phyloP scores from a whole-genome alignment of 495 filamentous ascomycete genomes.

The Amorphotheca resinae region DNA sequence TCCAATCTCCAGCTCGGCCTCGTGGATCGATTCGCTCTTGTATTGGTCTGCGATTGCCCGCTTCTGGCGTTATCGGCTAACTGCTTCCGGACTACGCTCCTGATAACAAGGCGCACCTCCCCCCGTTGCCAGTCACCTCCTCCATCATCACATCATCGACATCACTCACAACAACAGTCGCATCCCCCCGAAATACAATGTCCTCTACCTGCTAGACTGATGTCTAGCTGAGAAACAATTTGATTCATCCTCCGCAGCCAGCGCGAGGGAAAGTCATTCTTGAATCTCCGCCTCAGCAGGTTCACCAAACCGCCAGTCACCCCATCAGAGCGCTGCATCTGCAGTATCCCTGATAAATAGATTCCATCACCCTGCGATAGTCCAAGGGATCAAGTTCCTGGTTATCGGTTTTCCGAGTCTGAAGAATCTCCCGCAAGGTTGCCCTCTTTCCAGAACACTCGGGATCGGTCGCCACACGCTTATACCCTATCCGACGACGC shows the following conservation, averaged over 20 bases:
- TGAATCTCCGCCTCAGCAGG: slow-evolving; percentile 20
- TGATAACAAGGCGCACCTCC: background rate
- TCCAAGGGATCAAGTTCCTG: slow-evolving; percentile 18
- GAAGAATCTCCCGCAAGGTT: slow-evolving; percentile 20
- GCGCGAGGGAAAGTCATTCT: slow-evolving; percentile 15
- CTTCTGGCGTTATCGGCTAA: background rate
- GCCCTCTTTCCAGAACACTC: slow-evolving; percentile 16
- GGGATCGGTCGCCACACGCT: slow-evolving; percentile 20
- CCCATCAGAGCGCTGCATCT: slow-evolving; percentile 5
- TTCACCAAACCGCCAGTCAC: background rate
- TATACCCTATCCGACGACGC: slow-evolving; percentile 20
- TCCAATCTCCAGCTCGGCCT: background rate
- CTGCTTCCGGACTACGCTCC: background rate
- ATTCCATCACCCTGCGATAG: slow-evolving; percentile 5
- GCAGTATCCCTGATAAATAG: slow-evolving; percentile 10
- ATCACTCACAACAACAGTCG: slow-evolving; percentile 1
- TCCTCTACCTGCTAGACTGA: slow-evolving; percentile 19
- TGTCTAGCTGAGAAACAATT: slow-evolving; percentile 20
- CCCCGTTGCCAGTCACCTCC: background rate
- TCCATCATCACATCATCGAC: slow-evolving; percentile 3
- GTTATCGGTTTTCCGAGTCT: slow-evolving; percentile 20
- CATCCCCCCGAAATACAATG: slow-evolving; percentile 9
- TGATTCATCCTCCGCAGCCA: slow-evolving; percentile 21
- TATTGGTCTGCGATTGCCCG: background rate
- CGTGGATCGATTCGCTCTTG: background rate